Evolutionary conservation across 208 protist species (phyloP).

Genomic region (Acanthamoeba divionensis): DNA sequence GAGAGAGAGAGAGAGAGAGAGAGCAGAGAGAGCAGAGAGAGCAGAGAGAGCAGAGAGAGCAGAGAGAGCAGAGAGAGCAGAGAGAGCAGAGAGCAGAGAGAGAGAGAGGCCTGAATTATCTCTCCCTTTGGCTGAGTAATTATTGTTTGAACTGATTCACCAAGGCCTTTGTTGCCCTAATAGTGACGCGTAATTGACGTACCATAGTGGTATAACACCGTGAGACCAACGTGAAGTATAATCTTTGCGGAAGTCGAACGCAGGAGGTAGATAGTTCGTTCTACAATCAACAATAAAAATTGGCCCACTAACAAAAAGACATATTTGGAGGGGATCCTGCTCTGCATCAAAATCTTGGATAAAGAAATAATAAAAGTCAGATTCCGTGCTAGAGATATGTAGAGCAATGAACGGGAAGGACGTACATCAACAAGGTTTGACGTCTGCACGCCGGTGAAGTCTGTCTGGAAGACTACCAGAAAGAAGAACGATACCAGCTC

Average conservation of each 20-base stretch:
- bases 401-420: not conserved
- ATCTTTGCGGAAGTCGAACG: constrained; percentile 58
- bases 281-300: constrained; percentile 72
- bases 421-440: not conserved
- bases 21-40: no score
- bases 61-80: no score
- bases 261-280: constrained; percentile 73
- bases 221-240: constrained; percentile 47
- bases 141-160: not conserved
- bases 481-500: constrained; percentile 6
- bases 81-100: not conserved
- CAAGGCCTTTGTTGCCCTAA: not conserved
- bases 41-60: no score
- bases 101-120: no score
- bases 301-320: constrained; percentile 60
- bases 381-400: no score
- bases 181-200: constrained; percentile 41
- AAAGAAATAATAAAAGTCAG: no score
- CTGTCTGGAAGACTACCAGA: constrained; percentile 13
- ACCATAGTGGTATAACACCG: constrained; percentile 59
- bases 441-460: not conserved
- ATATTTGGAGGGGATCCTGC: constrained; percentile 56
- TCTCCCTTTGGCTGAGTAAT: no score
- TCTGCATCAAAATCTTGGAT: constrained; percentile 40
- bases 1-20: not conserved